phyloP scores from a whole-genome alignment of 2,329 filamentous ascomycete genomes.

The Fusarium neocosmosporiellum region DNA sequence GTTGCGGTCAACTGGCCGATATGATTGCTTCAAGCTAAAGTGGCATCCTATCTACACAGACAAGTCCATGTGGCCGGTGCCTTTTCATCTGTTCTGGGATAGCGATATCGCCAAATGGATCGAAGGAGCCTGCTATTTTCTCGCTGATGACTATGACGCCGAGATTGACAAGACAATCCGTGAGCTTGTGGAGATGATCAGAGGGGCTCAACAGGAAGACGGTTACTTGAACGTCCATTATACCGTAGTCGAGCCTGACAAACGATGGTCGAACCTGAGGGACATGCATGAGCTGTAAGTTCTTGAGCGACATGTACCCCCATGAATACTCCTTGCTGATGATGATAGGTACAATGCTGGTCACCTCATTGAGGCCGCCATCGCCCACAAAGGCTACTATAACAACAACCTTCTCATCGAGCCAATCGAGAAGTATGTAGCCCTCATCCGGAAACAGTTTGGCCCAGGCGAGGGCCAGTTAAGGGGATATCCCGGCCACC shows the following conservation, averaged over 20 bases:
- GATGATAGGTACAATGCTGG: slow-evolving; percentile 65
- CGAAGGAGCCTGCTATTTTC: slow-evolving; percentile 29
- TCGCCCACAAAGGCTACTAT: slow-evolving; percentile 66
- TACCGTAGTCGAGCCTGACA: slow-evolving; percentile 66
- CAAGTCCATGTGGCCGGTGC: slow-evolving; percentile 62
- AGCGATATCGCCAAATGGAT: slow-evolving; percentile 42
- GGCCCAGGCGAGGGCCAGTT: slow-evolving; percentile 61
- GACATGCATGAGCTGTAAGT: slow-evolving; percentile 71
- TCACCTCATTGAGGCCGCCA: slow-evolving; percentile 70
- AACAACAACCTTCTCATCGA: slow-evolving; percentile 61
- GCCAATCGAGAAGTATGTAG: slow-evolving; percentile 47
- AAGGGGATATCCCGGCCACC: slow-evolving; percentile 67
- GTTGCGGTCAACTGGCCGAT: slow-evolving; percentile 64
- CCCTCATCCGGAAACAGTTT: slow-evolving; percentile 62
- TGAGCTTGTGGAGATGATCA: slow-evolving; percentile 68
- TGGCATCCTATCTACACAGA: slow-evolving; percentile 67
- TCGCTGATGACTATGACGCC: slow-evolving; percentile 6
- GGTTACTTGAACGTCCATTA: slow-evolving; percentile 74
- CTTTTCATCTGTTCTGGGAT: slow-evolving; percentile 70
- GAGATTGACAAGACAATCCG: slow-evolving; percentile 26
- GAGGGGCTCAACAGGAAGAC: slow-evolving; percentile 66
- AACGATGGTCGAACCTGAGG: slow-evolving; percentile 67
- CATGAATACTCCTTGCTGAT: neutral
- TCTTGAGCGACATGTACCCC: neutral
- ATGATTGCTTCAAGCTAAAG: slow-evolving; percentile 66